Evolutionary conservation across 768 basidiomycete genomes (phyloP).

Genomic region (Boletus huronensis): DNA sequence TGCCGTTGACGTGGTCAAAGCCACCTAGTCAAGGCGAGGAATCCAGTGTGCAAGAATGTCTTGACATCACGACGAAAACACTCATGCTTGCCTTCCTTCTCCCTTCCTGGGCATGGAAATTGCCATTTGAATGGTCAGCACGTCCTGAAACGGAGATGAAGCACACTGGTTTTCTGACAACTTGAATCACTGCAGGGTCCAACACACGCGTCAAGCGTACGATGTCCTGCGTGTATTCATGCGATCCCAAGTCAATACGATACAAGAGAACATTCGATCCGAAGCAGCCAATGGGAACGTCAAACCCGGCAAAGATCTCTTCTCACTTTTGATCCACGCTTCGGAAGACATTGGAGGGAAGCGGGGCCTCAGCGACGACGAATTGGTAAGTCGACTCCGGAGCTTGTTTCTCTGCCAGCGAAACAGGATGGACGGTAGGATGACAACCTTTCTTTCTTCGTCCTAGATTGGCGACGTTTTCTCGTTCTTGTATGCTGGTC

Average conservation of each 20-base stretch:
- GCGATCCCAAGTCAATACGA: conserved; percentile 11
- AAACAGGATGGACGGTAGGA: no score
- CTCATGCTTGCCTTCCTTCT: conserved; percentile 4
- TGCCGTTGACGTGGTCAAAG: conserved; percentile 12
- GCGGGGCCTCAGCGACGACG: conserved; percentile 9
- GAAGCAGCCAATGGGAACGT: background rate
- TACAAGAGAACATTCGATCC: conserved; percentile 4
- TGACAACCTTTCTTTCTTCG: background rate
- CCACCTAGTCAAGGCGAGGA: conserved; percentile 4
- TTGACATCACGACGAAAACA: conserved; percentile 4
- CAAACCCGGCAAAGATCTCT: conserved; percentile 5
- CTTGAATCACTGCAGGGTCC: conserved; percentile 15
- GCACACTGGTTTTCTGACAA: background rate
- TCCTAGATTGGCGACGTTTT: conserved; percentile 50
- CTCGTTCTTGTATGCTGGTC: conserved; percentile 52
- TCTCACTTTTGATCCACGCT: conserved; percentile 16
- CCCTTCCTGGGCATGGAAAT: conserved; percentile 21
- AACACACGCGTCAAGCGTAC: conserved; percentile 16
- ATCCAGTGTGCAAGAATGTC: conserved; percentile 7
- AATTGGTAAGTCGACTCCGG: conserved; percentile 10
- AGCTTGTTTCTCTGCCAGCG: no score
- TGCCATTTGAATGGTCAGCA: conserved; percentile 16
- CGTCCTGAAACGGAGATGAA: background rate
- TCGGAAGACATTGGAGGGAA: conserved; percentile 17
- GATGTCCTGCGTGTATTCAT: conserved; percentile 16